Conservation (phyloP, 148 eudicot species). For the Beta vulgaris region DNA sequence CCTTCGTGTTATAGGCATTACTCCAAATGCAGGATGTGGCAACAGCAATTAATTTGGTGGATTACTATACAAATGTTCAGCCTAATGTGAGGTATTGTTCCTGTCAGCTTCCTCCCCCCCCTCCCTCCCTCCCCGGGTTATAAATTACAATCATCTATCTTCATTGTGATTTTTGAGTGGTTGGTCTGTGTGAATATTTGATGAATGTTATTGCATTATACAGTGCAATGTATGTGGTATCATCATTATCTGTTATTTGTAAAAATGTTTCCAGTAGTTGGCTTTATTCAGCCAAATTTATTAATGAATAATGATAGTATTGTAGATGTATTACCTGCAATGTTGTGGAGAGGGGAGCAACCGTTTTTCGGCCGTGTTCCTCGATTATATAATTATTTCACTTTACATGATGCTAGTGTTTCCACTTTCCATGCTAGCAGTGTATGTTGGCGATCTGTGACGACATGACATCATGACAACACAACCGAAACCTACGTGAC, state of each 20-base stretch:
- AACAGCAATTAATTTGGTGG: slow-evolving; percentile 35
- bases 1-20: slow-evolving; percentile 31
- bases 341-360: too few species aligned
- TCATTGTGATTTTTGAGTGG: neutral
- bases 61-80: slow-evolving; percentile 33
- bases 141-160: neutral
- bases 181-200: neutral
- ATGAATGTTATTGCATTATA: neutral
- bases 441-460: too few species aligned
- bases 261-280: neutral
- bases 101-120: neutral
- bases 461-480: too few species aligned
- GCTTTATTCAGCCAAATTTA: neutral
- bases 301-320: neutral
- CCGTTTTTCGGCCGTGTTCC: too few species aligned
- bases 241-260: neutral
- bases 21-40: slow-evolving; percentile 43
- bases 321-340: neutral
- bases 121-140: neutral
- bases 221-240: neutral
- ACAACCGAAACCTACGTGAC: too few species aligned
- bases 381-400: neutral
- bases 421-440: too few species aligned
- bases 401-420: too few species aligned
- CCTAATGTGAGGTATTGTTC: slow-evolving; percentile 37